Conservation (phyloP, 129 eudicot genomes). For the Chrysanthemum lavandulifolium region DNA sequence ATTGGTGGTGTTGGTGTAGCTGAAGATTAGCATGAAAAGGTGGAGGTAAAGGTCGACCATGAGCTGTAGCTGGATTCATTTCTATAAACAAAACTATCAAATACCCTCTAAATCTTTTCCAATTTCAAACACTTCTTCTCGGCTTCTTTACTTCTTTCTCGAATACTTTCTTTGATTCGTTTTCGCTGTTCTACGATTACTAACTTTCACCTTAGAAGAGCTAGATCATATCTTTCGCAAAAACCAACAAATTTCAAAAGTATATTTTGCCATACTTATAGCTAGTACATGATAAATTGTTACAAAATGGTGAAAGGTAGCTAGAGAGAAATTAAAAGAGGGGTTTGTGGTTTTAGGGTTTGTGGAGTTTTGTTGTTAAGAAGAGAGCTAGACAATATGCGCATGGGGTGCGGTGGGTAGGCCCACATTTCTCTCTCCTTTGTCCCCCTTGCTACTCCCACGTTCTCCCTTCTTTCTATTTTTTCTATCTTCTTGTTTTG, state of each 20-base stretch:
- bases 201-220: slow-evolving; percentile 28
- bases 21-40: slow-evolving; percentile 79
- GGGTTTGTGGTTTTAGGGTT: slow-evolving; percentile 30
- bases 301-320: not conserved
- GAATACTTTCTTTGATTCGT: not conserved
- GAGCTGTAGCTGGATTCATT: slow-evolving; percentile 78
- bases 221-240: slow-evolving; percentile 5
- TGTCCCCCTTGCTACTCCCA: slow-evolving; percentile 35
- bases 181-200: not conserved
- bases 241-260: not conserved
- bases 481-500: slow-evolving; percentile 5
- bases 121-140: not conserved
- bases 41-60: slow-evolving; percentile 76
- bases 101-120: not conserved
- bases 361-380: slow-evolving; percentile 30
- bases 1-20: slow-evolving; percentile 55
- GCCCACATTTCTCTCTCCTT: slow-evolving; percentile 52
- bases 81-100: slow-evolving; percentile 5
- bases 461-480: slow-evolving; percentile 28
- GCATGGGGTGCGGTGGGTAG: slow-evolving; percentile 76
- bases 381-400: slow-evolving; percentile 52
- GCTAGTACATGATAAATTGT: not conserved
- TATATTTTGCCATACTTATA: slow-evolving; percentile 2
- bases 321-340: slow-evolving; percentile 11
- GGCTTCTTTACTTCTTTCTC: not conserved